Percentiles rank a stretch among this genome's conserved stretches.
Evolutionary conservation across 108 stramenopile species (phyloP).

Genomic region (Nitzschia inconspicua): DNA sequence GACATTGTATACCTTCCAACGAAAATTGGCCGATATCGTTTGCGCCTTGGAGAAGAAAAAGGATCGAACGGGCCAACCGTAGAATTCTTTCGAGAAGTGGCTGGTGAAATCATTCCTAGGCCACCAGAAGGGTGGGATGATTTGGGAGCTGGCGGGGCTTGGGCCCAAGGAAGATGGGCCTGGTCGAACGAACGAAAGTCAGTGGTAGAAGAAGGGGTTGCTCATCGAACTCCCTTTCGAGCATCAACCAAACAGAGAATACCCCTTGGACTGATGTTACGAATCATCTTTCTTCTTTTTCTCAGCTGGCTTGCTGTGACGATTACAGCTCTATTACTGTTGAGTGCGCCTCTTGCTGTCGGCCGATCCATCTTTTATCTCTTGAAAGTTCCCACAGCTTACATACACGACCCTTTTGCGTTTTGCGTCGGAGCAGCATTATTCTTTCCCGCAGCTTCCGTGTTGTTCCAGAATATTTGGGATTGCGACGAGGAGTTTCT

Average conservation of each 20-base stretch:
- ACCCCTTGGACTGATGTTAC: constrained; percentile 18
- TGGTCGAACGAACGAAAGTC: constrained; percentile 76
- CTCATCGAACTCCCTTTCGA: constrained; percentile 57
- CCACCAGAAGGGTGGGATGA: constrained; percentile 93
- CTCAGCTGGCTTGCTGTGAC: constrained; percentile 71
- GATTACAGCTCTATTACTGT: constrained; percentile 21
- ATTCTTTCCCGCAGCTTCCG: constrained; percentile 46
- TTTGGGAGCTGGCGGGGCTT: constrained; percentile 78
- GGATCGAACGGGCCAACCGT: not conserved
- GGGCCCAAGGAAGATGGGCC: constrained; percentile 83
- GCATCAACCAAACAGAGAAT: constrained; percentile 12
- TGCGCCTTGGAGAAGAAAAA: constrained; percentile 22
- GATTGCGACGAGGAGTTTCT: constrained; percentile 2
- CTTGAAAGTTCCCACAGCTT: constrained; percentile 50
- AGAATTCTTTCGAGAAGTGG: constrained; percentile 59
- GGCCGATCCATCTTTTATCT: constrained; percentile 49
- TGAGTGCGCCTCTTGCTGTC: constrained; percentile 50
- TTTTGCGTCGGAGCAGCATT: constrained; percentile 60
- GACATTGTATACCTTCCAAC: constrained; percentile 52
- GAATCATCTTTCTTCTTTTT: constrained; percentile 43
- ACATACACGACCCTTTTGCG: constrained; percentile 74
- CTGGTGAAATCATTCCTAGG: constrained; percentile 61
- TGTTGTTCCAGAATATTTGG: not conserved
- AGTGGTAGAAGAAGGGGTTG: constrained; percentile 67
- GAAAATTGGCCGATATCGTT: constrained; percentile 64